These are phyloP conservation scores for Tolypocladium ophioglossoides DNA, from an alignment of 2,329 filamentous ascomycete species.

Conservation along the genomic window DNA sequence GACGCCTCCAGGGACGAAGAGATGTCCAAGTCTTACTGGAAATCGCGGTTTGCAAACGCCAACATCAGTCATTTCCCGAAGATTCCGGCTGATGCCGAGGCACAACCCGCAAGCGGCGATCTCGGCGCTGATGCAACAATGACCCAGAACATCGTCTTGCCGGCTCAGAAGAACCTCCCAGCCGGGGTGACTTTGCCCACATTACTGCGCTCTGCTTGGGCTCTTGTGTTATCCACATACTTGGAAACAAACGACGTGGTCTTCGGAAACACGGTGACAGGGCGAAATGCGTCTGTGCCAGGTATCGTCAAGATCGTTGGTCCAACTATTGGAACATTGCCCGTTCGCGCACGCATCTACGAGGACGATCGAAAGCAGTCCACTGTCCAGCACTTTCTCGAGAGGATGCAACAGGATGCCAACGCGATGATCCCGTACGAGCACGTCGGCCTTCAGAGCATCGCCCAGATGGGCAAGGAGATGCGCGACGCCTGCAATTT, in stretches of 20 bases:
- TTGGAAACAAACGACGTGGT: conserved; percentile 10
- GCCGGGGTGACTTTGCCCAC: conserved; percentile 6
- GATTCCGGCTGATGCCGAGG: background rate
- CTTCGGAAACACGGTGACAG: conserved; percentile 15
- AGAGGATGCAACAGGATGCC: conserved; percentile 8
- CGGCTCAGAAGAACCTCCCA: background rate
- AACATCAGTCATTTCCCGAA: background rate
- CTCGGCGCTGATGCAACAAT: background rate
- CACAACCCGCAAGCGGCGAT: background rate
- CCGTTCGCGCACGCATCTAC: conserved; percentile 3
- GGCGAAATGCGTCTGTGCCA: conserved; percentile 11
- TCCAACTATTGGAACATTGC: conserved; percentile 10
- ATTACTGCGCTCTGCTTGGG: conserved; percentile 18
- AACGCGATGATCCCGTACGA: conserved; percentile 8
- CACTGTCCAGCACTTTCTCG: conserved; percentile 6
- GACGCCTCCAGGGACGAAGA: background rate
- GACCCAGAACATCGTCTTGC: background rate
- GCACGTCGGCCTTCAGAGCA: conserved; percentile 8
- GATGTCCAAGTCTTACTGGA: background rate
- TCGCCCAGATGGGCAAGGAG: background rate
- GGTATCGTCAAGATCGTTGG: conserved; percentile 12
- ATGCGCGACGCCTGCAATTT: conserved; percentile 3
- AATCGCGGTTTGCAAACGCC: background rate
- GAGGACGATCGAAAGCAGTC: conserved; percentile 1
- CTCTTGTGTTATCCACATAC: conserved; percentile 9